Evolutionary conservation across 164 flowering plant species (phyloP).

Genomic region (Nelumbo lutea): DNA sequence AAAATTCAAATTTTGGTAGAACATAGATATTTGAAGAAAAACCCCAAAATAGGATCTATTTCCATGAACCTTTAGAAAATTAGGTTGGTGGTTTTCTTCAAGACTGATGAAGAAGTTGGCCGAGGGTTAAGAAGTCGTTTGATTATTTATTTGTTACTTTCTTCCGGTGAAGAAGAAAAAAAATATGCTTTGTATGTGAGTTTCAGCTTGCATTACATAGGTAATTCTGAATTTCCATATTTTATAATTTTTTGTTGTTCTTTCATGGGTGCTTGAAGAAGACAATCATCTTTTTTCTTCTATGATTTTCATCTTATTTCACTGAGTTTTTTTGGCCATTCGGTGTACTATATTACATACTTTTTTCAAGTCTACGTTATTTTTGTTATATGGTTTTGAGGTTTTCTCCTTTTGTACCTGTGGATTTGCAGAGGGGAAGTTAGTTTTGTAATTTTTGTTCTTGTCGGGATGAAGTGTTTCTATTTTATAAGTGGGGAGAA

Average conservation of each 20-base stretch:
- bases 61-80: neutral
- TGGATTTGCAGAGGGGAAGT: slow-evolving; percentile 23
- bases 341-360: no score
- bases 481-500: slow-evolving; percentile 34
- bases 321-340: no score
- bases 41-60: neutral
- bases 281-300: neutral
- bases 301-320: neutral
- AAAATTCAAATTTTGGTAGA: neutral
- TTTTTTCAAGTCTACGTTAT: neutral
- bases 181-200: neutral
- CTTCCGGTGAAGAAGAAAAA: neutral
- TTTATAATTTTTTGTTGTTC: neutral
- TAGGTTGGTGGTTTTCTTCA: neutral
- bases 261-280: neutral
- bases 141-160: neutral
- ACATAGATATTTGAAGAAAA: neutral
- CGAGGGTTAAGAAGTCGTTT: neutral
- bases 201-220: slow-evolving; percentile 1
- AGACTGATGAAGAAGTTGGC: no score
- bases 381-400: slow-evolving; percentile 6
- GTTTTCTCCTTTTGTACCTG: neutral
- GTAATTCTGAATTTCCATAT: neutral
- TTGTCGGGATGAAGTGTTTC: slow-evolving; percentile 58
- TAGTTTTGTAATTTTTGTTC: slow-evolving; percentile 7